Evolutionary conservation across 2,329 filamentous ascomycete genomes (phyloP).

Genomic region (Tympanopsis confertula): DNA sequence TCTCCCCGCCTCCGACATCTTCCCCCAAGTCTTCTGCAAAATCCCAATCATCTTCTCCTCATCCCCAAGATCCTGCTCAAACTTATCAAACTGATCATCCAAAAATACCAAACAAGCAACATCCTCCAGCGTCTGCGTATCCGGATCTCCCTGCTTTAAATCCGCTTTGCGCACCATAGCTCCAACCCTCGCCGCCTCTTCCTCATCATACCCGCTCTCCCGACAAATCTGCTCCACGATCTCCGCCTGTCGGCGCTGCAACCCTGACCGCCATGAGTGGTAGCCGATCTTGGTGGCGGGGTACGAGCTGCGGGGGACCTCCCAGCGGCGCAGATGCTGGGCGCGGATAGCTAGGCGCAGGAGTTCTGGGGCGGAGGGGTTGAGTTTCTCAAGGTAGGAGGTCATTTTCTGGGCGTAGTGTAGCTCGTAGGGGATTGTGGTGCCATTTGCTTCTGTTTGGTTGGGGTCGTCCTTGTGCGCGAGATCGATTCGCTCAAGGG

Average conservation of each 20-base stretch:
- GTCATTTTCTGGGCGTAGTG: constrained; percentile 76
- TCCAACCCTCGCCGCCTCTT: constrained; percentile 50
- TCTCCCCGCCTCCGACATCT: constrained; percentile 56
- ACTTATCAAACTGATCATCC: constrained; percentile 75
- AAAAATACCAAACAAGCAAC: constrained; percentile 79
- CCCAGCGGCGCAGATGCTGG: constrained; percentile 70
- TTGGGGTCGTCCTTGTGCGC: constrained; percentile 61
- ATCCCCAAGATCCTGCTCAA: constrained; percentile 57
- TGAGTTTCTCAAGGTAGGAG: constrained; percentile 51
- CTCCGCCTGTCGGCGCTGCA: constrained; percentile 61
- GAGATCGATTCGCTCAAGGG: constrained; percentile 59
- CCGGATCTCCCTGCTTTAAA: constrained; percentile 36
- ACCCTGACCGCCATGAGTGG: constrained; percentile 64
- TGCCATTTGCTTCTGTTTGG: constrained; percentile 17
- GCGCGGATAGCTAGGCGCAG: constrained; percentile 69
- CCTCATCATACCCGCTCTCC: constrained; percentile 16
- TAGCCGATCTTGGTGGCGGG: constrained; percentile 69
- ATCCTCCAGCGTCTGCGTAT: constrained; percentile 68
- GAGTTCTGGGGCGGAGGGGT: constrained; percentile 49
- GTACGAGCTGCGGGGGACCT: constrained; percentile 63
- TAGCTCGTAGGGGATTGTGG: constrained; percentile 59
- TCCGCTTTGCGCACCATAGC: constrained; percentile 71
- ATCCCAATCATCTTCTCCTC: constrained; percentile 69
- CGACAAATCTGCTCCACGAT: constrained; percentile 43
- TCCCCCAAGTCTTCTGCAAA: constrained; percentile 63